Evolutionary conservation across 2,329 filamentous ascomycete species (phyloP).

Genomic region (Pseudomassariella vexata): DNA sequence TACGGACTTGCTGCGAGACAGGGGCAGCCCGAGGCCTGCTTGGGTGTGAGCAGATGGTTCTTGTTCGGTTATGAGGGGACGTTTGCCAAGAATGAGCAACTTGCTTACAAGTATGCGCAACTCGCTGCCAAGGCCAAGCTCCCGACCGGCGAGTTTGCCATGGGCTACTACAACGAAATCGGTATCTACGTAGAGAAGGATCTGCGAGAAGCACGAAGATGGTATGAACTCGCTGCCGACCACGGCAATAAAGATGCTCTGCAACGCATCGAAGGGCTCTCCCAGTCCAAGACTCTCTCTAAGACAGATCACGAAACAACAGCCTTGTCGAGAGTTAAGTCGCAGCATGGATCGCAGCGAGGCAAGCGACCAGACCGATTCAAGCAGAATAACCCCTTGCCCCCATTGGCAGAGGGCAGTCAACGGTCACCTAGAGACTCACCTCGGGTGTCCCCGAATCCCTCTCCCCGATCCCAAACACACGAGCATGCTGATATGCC

Average conservation of each 20-base stretch:
- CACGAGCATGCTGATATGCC: slow-evolving; percentile 39
- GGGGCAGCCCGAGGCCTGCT: slow-evolving; percentile 86
- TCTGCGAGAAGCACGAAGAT: slow-evolving; percentile 72
- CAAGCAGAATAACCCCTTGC: slow-evolving; percentile 42
- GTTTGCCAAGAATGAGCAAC: slow-evolving; percentile 91
- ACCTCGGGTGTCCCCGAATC: slow-evolving; percentile 28
- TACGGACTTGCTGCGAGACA: slow-evolving; percentile 89
- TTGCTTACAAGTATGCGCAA: slow-evolving; percentile 87
- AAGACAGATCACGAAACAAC: slow-evolving; percentile 91
- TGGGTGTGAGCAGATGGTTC: slow-evolving; percentile 98
- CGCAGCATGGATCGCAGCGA: slow-evolving; percentile 64
- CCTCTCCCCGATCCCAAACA: slow-evolving; percentile 33
- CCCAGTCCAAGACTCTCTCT: slow-evolving; percentile 75
- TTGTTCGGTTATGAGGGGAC: slow-evolving; percentile 88
- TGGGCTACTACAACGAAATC: slow-evolving; percentile 97
- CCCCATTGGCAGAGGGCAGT: slow-evolving; percentile 40
- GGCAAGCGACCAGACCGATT: slow-evolving; percentile 57
- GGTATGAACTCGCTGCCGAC: slow-evolving; percentile 86
- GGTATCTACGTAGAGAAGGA: slow-evolving; percentile 87
- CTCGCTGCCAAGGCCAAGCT: slow-evolving; percentile 77
- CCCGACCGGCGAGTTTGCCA: slow-evolving; percentile 87
- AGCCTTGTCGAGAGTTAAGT: slow-evolving; percentile 82
- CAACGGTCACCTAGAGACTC: slow-evolving; percentile 21
- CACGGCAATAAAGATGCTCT: slow-evolving; percentile 89
- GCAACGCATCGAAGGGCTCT: slow-evolving; percentile 76